Base-by-base conservation (phyloP, 192 early-diverging fungal genomes). In the Radiomyces spectabilis region DNA sequence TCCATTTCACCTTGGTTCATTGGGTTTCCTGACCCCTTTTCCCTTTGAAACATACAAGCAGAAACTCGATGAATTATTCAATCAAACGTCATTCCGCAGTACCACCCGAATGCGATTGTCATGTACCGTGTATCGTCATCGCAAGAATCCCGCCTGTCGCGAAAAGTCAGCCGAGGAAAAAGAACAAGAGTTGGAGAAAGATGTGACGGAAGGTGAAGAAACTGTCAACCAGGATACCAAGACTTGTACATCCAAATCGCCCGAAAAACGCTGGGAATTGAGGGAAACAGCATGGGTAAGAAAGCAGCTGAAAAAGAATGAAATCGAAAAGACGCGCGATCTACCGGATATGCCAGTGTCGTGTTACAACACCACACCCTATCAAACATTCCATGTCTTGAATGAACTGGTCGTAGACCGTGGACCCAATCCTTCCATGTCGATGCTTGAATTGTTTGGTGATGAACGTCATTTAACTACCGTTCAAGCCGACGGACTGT, bases 11-110 rank as follows among this genome's bases (percentile, higher is more conserved):
- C 65, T 95, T 27, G 95, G 95, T 4, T 95, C 93, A 25, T 66
- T 98, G 31, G 94, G 95, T n/a, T 98, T 98, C 38, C 58, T 98
- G 32, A 95, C 95, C 0, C 87, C 91, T 3, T 96, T 97, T 65
- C 73, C 86, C 51, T 85, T 85, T 49, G 67, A 68, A 4, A 71
- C 82, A 26, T 83, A 82, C 40, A 51, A 72, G 2, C 33, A 78
- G 2, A 75, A 82, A 19, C 61, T 94, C 4, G 42, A 43, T 0
- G 13, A 15, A 18, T 24, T 55, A 15, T 46, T 55, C 37, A 25
- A 22, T 7, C 70, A 76, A 41, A 53, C 81, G 50, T 82, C 82
- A 7, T 77, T 94, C 41, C 73, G 87, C 9, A 81, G 91, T 53
- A 97, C 89, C 41, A 53, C 91, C 55, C 78, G 95, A 43, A 93